Evolutionary conservation across 2,329 filamentous ascomycete genomes (phyloP).

Genomic region (Ascochyta viciae-villosae): DNA sequence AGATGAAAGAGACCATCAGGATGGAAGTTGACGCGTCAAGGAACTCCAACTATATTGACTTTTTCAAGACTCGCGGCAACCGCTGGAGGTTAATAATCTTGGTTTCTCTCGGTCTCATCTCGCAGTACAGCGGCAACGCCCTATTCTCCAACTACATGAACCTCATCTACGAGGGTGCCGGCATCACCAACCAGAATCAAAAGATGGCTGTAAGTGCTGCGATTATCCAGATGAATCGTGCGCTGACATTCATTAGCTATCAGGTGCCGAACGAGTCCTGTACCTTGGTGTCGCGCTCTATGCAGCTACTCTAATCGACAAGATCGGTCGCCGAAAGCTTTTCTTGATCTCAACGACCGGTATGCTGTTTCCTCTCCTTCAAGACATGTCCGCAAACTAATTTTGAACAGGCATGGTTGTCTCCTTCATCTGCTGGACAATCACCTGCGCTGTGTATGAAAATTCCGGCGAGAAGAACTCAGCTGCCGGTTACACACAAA

Average conservation of each 20-base stretch:
- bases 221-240: no score
- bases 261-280: constrained; percentile 64
- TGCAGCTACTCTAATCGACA: constrained; percentile 64
- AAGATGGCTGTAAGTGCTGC: constrained; percentile 50
- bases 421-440: constrained; percentile 49
- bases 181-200: constrained; percentile 58
- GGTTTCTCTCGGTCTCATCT: constrained; percentile 70
- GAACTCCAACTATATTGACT: constrained; percentile 65
- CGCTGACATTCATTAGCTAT: constrained; percentile 21
- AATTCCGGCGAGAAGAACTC: constrained; percentile 42
- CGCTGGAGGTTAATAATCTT: constrained; percentile 69
- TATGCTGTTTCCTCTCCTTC: neutral
- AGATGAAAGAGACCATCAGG: constrained; percentile 69
- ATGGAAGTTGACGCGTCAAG: constrained; percentile 60
- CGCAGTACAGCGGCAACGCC: constrained; percentile 72
- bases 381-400: neutral
- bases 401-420: constrained; percentile 30
- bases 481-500: constrained; percentile 53
- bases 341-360: constrained; percentile 56
- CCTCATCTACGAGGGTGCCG: constrained; percentile 66
- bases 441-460: constrained; percentile 37
- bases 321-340: constrained; percentile 62
- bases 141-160: constrained; percentile 72
- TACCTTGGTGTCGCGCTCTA: constrained; percentile 63
- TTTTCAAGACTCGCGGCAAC: constrained; percentile 69